These are phyloP conservation scores for Echeveria elegans DNA, from an alignment of 164 flowering plant species.

Conservation along the genomic window DNA sequence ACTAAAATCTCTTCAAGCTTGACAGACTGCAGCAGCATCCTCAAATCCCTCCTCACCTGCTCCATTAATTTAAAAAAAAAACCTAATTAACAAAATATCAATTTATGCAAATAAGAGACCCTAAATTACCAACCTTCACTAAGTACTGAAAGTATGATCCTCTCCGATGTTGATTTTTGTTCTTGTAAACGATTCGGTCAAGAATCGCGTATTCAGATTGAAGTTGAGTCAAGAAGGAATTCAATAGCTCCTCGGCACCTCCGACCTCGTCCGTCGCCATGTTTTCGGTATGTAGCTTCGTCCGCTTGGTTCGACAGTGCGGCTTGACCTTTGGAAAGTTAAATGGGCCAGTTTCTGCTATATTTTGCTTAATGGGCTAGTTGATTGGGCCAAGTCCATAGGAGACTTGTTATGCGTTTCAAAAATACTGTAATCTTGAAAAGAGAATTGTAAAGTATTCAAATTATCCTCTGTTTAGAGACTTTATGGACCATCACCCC, in stretches of 20 bases:
- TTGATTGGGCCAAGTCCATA: too few relatives aligned
- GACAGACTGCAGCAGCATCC: slow-evolving; percentile 53
- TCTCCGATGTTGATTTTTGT: slow-evolving; percentile 6
- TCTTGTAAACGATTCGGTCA: slow-evolving; percentile 5
- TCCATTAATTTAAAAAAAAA: neutral
- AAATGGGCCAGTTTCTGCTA: too few relatives aligned
- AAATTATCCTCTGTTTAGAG: too few relatives aligned
- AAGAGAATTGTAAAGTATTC: too few relatives aligned
- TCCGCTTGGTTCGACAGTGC: too few relatives aligned
- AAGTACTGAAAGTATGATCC: slow-evolving; percentile 5
- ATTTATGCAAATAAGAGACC: neutral
- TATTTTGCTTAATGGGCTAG: too few relatives aligned
- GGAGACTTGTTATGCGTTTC: too few relatives aligned
- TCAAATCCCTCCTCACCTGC: slow-evolving; percentile 78
- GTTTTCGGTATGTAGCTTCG: neutral
- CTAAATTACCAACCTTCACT: neutral
- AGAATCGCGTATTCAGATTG: neutral
- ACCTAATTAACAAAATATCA: neutral
- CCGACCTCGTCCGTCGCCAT: neutral
- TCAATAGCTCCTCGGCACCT: neutral
- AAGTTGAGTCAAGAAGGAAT: slow-evolving; percentile 1
- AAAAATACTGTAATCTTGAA: too few relatives aligned
- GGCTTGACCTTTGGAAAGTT: too few relatives aligned
- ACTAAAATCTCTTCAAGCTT: slow-evolving; percentile 45
- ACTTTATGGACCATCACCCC: too few relatives aligned